Evolutionary conservation across 148 eudicot genomes (phyloP).

Genomic region (Nyssa sinensis): DNA sequence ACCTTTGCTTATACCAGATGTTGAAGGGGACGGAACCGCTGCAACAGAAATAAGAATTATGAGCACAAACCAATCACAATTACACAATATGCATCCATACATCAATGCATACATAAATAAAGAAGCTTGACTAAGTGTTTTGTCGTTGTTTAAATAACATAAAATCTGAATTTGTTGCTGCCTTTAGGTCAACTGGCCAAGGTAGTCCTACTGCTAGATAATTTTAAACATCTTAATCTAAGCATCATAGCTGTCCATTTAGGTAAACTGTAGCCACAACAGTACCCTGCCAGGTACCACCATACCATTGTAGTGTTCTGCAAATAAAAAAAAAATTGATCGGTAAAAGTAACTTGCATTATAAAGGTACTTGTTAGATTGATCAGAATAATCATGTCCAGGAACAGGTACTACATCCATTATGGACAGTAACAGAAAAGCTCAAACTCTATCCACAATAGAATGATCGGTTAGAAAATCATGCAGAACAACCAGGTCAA

Average conservation of each 20-base stretch:
- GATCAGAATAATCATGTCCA: neutral
- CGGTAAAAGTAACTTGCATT: neutral
- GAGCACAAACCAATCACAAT: neutral
- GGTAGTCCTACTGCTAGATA: neutral
- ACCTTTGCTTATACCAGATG: slow-evolving; percentile 56
- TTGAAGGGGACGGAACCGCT: slow-evolving; percentile 34
- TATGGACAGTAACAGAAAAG: too few relatives aligned
- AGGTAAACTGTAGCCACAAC: neutral
- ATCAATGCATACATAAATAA: neutral
- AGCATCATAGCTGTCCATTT: neutral
- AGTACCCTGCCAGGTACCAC: neutral
- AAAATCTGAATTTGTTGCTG: neutral
- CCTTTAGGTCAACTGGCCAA: too few relatives aligned
- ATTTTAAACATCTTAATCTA: neutral
- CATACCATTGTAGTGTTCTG: neutral
- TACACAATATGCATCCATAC: neutral
- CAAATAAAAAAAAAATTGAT: neutral
- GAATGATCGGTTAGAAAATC: neutral
- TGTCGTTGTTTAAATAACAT: neutral
- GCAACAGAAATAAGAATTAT: slow-evolving; percentile 25
- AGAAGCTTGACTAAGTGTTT: neutral
- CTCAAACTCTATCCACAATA: too few relatives aligned
- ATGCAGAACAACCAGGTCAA: neutral
- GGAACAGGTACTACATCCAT: too few relatives aligned
- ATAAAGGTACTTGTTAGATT: neutral